phyloP scores from a whole-genome alignment of 2,329 filamentous ascomycete genomes.

The Trichoderma gracile region DNA sequence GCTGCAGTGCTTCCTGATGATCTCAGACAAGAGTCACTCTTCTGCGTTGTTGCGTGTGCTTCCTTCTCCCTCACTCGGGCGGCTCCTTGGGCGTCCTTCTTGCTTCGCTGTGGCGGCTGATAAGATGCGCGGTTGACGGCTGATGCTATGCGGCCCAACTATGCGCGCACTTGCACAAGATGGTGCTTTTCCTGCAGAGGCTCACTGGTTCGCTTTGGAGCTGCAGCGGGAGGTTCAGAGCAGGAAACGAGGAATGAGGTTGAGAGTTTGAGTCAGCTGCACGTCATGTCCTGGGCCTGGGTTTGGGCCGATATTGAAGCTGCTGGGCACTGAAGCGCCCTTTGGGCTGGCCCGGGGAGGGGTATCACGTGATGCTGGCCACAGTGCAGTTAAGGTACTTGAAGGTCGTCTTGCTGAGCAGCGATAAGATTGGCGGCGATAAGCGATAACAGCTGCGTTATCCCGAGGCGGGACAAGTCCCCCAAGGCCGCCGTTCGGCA shows the following conservation, averaged over 20 bases:
- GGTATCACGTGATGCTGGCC: slow-evolving; percentile 10
- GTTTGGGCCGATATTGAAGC: slow-evolving; percentile 24
- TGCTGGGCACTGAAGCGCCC: not conserved
- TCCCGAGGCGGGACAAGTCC: not conserved
- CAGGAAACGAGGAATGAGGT: not conserved
- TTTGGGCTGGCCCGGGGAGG: slow-evolving; percentile 2
- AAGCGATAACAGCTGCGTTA: slow-evolving; percentile 1
- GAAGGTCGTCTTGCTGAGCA: not conserved
- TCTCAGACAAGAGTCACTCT: not conserved
- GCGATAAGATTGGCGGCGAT: slow-evolving; percentile 13
- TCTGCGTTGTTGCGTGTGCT: not conserved
- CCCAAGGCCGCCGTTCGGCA: not conserved
- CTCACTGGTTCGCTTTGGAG: slow-evolving; percentile 7
- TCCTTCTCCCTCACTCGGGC: not conserved
- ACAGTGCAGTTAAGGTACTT: no score
- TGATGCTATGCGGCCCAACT: slow-evolving; percentile 16
- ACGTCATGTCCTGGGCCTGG: slow-evolving; percentile 24
- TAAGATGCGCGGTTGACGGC: not conserved
- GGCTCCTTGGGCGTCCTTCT: not conserved
- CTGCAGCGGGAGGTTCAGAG: slow-evolving; percentile 7
- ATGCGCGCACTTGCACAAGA: slow-evolving; percentile 17
- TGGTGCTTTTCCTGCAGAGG: slow-evolving; percentile 6
- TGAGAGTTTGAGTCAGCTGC: slow-evolving; percentile 22
- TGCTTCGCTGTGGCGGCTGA: not conserved
- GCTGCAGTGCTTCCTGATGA: not conserved